These are phyloP conservation scores for Ceratocystis huliohia DNA, from an alignment of 2,329 filamentous ascomycete genomes.

Conservation along the genomic window DNA sequence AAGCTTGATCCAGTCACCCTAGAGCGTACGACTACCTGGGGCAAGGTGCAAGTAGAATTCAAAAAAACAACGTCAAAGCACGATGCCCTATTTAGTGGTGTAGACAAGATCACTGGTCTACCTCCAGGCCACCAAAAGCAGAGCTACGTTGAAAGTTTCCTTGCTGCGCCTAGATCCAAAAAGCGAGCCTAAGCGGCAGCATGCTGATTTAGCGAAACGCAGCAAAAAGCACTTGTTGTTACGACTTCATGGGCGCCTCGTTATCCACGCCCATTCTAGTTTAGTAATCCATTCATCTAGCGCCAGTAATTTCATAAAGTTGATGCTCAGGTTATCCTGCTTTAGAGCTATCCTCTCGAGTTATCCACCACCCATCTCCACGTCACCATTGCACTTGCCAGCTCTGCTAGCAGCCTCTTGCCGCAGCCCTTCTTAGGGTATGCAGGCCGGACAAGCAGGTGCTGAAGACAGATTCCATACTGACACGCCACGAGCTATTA, in stretches of 20 bases:
- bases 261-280: constrained; percentile 62
- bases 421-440: constrained; percentile 71
- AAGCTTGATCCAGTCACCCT: constrained; percentile 10
- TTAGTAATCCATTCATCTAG: constrained; percentile 56
- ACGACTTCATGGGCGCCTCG: constrained; percentile 49
- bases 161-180: not conserved
- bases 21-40: constrained; percentile 15
- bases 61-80: not conserved
- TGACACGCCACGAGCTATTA: constrained; percentile 85
- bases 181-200: not conserved
- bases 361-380: constrained; percentile 57
- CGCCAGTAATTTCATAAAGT: constrained; percentile 70
- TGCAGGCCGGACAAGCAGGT: constrained; percentile 65
- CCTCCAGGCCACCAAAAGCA: constrained; percentile 14
- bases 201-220: no score
- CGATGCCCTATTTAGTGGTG: constrained; percentile 9
- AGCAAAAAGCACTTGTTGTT: no score
- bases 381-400: constrained; percentile 59
- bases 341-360: constrained; percentile 86
- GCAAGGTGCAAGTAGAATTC: constrained; percentile 10
- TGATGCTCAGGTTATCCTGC: constrained; percentile 84
- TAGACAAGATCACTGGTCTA: constrained; percentile 13
- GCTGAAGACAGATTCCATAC: constrained; percentile 84
- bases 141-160: not conserved
- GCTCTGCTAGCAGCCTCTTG: constrained; percentile 55